Conservation (phyloP, 1,139 yeast genomes). For the Hemisphaericaspora xylofermentans region DNA sequence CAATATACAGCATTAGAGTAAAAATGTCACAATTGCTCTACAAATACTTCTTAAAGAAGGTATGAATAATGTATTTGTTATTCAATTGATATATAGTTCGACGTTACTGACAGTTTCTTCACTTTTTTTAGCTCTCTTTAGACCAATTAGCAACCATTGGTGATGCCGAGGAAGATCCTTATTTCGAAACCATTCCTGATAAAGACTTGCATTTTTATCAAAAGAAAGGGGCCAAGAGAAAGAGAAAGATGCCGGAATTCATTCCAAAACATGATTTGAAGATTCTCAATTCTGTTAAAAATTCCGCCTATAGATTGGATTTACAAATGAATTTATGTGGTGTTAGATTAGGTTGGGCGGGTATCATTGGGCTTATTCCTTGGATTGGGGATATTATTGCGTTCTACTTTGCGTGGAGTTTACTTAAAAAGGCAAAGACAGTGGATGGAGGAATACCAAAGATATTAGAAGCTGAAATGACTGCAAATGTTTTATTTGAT, state of each 20-base stretch:
- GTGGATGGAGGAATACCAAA: constrained; percentile 69
- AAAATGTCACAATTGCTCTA: constrained; percentile 20
- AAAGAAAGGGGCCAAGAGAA: constrained; percentile 47
- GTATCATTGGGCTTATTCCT: constrained; percentile 69
- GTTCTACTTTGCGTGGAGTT: constrained; percentile 46
- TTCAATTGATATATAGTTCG: neutral
- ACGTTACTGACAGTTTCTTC: constrained; percentile 6
- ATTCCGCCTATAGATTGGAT: constrained; percentile 66
- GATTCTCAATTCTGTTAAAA: constrained; percentile 52
- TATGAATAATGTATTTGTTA: constrained; percentile 19
- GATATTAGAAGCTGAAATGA: constrained; percentile 49
- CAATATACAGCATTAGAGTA: neutral
- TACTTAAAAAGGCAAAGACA: constrained; percentile 50
- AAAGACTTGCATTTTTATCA: constrained; percentile 47
- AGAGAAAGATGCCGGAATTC: constrained; percentile 52
- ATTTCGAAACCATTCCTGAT: constrained; percentile 49
- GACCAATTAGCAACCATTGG: constrained; percentile 37
- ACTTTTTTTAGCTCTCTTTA: constrained; percentile 30
- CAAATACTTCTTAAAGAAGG: constrained; percentile 38
- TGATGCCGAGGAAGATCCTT: constrained; percentile 43
- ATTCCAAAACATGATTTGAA: constrained; percentile 54
- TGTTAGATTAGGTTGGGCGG: constrained; percentile 69
- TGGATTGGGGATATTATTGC: constrained; percentile 59
- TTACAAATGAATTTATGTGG: constrained; percentile 64
- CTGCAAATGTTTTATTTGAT: constrained; percentile 61